Percentiles rank a stretch among this genome's conserved stretches.
phyloP scores from a whole-genome alignment of 208 protist species.

The Leishmania amazonensis region DNA sequence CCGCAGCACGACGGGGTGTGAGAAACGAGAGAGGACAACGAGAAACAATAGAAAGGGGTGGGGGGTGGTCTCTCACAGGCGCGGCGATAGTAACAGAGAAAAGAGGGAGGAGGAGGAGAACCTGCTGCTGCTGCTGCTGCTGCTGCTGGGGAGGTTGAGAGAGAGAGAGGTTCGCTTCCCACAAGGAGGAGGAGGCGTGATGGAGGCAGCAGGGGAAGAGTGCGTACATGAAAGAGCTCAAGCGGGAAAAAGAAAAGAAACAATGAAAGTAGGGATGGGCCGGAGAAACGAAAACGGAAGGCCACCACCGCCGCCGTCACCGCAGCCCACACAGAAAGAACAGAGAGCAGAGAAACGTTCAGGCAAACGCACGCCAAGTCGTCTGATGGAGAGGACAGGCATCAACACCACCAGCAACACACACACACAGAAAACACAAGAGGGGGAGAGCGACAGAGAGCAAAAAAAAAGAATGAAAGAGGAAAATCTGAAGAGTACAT shows the following conservation, averaged over 20 bases:
- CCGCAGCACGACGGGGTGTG: neutral
- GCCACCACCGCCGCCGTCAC: too few relatives aligned
- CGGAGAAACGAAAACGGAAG: neutral
- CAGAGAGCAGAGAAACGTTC: constrained; percentile 11
- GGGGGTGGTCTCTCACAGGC: neutral
- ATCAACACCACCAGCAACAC: neutral
- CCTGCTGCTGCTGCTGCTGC: neutral
- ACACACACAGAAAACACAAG: neutral
- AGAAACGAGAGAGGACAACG: neutral
- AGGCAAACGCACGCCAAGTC: neutral
- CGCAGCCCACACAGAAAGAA: neutral
- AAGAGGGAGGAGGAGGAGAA: neutral
- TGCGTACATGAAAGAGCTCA: neutral
- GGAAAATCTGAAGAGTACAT: neutral
- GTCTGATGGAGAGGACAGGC: neutral
- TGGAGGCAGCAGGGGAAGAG: too few relatives aligned
- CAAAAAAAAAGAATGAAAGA: neutral
- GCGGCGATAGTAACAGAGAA: neutral
- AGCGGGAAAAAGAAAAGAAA: constrained; percentile 1
- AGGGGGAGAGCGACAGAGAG: neutral
- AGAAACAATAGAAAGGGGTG: neutral
- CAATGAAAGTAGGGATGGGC: neutral
- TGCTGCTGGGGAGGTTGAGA: neutral
- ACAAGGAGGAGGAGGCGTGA: neutral
- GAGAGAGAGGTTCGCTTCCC: neutral